Evolutionary conservation across 2,329 filamentous ascomycete species (phyloP).

Genomic region (Salinomyces thailandicus): DNA sequence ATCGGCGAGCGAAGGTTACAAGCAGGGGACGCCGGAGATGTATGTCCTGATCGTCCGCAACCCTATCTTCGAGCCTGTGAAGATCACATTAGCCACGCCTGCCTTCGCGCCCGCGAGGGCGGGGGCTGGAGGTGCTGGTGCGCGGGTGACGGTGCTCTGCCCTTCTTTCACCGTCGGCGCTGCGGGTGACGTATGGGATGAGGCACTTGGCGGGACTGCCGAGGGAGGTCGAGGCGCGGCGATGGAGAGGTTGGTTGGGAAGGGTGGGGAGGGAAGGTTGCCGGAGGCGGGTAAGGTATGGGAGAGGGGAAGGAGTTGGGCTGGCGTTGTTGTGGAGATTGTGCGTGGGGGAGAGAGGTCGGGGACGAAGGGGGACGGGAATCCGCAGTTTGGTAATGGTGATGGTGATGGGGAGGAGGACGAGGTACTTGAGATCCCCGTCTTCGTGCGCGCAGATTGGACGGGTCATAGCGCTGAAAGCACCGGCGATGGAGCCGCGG

Average conservation of each 20-base stretch:
- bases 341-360: too few species aligned
- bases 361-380: too few species aligned
- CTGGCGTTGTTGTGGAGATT: conserved; percentile 84
- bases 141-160: conserved; percentile 81
- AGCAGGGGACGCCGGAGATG: conserved; percentile 49
- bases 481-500: conserved; percentile 23
- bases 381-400: background rate
- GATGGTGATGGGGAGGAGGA: conserved; percentile 51
- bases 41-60: conserved; percentile 88
- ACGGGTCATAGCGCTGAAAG: conserved; percentile 37
- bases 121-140: conserved; percentile 64
- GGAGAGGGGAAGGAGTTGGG: conserved; percentile 89
- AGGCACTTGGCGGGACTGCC: conserved; percentile 48
- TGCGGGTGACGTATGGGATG: conserved; percentile 90
- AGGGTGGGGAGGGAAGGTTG: conserved; percentile 38
- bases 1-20: conserved; percentile 11
- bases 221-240: conserved; percentile 20
- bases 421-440: conserved; percentile 73
- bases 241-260: conserved; percentile 25
- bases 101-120: conserved; percentile 63
- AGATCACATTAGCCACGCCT: conserved; percentile 78
- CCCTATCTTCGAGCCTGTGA: conserved; percentile 83
- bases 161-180: conserved; percentile 90
- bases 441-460: conserved; percentile 90
- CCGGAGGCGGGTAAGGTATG: conserved; percentile 92